Evolutionary conservation across 306 rosid species (phyloP).

Genomic region (Macrotyloma uniflorum): DNA sequence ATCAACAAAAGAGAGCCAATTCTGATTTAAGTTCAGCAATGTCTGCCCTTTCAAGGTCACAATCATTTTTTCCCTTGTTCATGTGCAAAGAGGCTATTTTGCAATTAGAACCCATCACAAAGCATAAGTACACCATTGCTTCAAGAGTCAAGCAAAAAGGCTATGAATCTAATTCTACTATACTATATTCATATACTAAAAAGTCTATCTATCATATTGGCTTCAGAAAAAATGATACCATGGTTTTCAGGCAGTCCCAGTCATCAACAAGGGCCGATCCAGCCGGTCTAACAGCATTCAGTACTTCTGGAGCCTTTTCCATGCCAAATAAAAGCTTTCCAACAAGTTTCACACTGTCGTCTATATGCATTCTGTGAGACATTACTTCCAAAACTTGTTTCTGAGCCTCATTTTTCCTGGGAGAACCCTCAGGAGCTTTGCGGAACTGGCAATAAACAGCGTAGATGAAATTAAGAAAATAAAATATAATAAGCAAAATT

Average conservation of each 20-base stretch:
- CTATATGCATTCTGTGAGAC: constrained; percentile 87
- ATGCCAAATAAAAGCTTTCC: constrained; percentile 87
- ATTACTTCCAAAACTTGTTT: constrained; percentile 84
- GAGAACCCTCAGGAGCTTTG: constrained; percentile 85
- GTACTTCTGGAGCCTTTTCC: constrained; percentile 72
- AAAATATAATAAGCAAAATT: not conserved
- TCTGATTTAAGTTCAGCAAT: not conserved
- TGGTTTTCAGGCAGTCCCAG: constrained; percentile 80
- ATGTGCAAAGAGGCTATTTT: not conserved
- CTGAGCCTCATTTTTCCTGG: constrained; percentile 73
- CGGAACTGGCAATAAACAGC: constrained; percentile 61
- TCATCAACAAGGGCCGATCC: constrained; percentile 84
- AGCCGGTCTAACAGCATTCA: constrained; percentile 55
- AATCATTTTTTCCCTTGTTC: not conserved
- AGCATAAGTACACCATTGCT: constrained; percentile 1
- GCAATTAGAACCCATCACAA: not conserved
- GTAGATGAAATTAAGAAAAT: constrained; percentile 20
- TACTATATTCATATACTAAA: not conserved
- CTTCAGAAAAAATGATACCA: constrained; percentile 52
- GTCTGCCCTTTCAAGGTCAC: too few species aligned
- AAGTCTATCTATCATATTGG: not conserved
- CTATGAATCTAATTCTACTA: not conserved
- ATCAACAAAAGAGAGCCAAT: not conserved
- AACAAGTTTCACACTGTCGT: constrained; percentile 68
- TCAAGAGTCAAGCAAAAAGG: not conserved